Conservation (phyloP, 2,329 filamentous ascomycete species). For the Diaporthe sp. region DNA sequence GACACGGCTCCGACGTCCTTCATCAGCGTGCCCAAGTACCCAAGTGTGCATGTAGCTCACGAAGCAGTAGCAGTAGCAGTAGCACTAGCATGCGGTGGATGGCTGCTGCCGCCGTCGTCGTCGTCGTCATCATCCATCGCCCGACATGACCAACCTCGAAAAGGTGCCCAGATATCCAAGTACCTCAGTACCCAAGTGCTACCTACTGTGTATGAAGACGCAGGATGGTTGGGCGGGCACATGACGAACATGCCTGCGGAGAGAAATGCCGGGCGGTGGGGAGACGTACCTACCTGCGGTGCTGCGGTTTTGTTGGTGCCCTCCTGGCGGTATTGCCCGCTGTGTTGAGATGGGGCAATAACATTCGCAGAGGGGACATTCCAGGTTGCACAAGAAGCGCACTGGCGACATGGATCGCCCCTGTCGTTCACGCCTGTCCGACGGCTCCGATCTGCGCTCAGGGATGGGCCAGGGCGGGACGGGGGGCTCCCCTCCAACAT, state of each 20-base stretch:
- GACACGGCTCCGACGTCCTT: neutral
- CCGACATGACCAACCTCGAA: neutral
- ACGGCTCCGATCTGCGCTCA: slow-evolving; percentile 25
- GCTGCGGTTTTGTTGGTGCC: neutral
- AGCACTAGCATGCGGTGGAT: neutral
- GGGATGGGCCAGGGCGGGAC: slow-evolving; percentile 23
- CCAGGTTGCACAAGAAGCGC: neutral
- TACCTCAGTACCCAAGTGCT: neutral
- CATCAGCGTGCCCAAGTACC: neutral
- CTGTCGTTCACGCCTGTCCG: neutral
- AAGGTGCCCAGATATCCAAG: neutral
- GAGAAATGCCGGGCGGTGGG: neutral
- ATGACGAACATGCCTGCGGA: neutral
- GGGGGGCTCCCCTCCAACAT: neutral
- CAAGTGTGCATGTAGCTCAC: neutral
- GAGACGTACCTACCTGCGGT: neutral
- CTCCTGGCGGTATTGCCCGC: neutral
- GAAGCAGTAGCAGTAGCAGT: neutral
- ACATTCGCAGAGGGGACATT: slow-evolving; percentile 9
- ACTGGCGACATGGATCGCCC: slow-evolving; percentile 5
- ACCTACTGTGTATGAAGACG: neutral
- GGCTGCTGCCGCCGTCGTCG: too few relatives aligned
- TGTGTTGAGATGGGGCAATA: neutral
- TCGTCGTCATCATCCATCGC: neutral
- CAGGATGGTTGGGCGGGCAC: neutral